A percentile compares a stretch with the other conserved stretches of the same genome.
phyloP scores from a whole-genome alignment of 1,284 basidiomycete genomes.

The Tetrapyrgos nigripes region DNA sequence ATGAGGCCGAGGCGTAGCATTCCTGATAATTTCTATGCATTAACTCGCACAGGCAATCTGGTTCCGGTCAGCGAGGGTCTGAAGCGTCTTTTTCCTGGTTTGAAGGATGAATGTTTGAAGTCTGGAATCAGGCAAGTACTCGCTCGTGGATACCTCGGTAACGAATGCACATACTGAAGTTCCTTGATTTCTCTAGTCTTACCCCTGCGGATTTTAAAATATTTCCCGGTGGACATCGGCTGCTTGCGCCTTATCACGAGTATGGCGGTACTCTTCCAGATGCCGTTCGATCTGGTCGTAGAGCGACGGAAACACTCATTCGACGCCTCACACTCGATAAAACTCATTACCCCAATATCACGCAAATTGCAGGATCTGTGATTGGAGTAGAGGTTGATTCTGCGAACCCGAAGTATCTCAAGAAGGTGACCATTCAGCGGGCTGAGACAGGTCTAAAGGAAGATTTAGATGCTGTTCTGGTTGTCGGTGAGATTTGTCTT shows the following conservation, averaged over 20 bases:
- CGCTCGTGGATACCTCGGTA: neutral
- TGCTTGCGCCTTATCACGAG: neutral
- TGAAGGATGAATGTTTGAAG: constrained; percentile 27
- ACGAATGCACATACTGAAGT: neutral
- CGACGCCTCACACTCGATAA: constrained; percentile 20
- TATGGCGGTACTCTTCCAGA: neutral
- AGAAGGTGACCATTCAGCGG: constrained; percentile 19
- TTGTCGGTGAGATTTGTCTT: constrained; percentile 17
- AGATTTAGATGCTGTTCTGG: constrained; percentile 18
- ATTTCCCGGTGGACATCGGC: neutral
- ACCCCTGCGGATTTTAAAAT: constrained; percentile 5
- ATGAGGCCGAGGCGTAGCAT: no score
- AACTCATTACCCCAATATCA: constrained; percentile 19
- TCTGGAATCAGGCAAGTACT: constrained; percentile 21
- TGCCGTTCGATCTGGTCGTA: constrained; percentile 10
- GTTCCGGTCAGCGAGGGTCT: constrained; percentile 21
- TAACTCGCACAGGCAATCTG: constrained; percentile 16
- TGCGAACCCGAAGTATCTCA: constrained; percentile 14
- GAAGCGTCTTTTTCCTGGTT: constrained; percentile 28
- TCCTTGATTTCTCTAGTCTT: constrained; percentile 12
- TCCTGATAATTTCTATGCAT: no score
- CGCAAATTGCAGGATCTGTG: constrained; percentile 19
- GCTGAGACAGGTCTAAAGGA: constrained; percentile 2
- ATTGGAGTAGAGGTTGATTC: constrained; percentile 18
- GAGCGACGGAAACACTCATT: constrained; percentile 30